Evolutionary conservation across 2,329 filamentous ascomycete species (phyloP).

Genomic region (Beauveria varroae): DNA sequence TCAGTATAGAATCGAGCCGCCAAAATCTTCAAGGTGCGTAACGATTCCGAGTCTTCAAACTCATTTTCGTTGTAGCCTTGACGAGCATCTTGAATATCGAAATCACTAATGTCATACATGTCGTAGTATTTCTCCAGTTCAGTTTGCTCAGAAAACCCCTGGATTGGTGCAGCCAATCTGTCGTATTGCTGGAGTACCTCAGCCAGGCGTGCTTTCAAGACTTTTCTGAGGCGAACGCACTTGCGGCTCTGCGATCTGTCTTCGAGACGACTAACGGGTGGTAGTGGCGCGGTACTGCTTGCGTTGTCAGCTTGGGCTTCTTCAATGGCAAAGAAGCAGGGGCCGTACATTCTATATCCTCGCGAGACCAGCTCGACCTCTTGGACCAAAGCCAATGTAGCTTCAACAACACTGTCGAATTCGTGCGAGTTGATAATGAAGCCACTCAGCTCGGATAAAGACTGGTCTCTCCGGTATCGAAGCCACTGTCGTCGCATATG

Average conservation of each 20-base stretch:
- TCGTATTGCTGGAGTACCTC: constrained; percentile 66
- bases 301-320: constrained; percentile 15
- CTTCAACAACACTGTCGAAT: constrained; percentile 70
- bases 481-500: constrained; percentile 76
- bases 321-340: constrained; percentile 22
- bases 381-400: constrained; percentile 75
- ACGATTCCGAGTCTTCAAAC: constrained; percentile 68
- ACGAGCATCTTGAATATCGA: constrained; percentile 65
- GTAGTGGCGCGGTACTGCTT: constrained; percentile 72
- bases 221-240: constrained; percentile 71
- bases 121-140: constrained; percentile 91
- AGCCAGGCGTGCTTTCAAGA: constrained; percentile 62
- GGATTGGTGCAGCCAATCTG: constrained; percentile 60
- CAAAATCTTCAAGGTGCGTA: constrained; percentile 73
- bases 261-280: constrained; percentile 87
- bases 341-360: constrained; percentile 68
- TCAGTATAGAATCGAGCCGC: constrained; percentile 74
- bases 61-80: constrained; percentile 57
- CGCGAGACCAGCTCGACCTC: constrained; percentile 93
- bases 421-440: constrained; percentile 71
- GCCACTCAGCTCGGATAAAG: constrained; percentile 58
- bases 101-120: constrained; percentile 71
- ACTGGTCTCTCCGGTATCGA: constrained; percentile 67
- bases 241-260: constrained; percentile 71
- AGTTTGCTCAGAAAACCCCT: constrained; percentile 66